These are phyloP conservation scores for Sporisorium exsertum DNA, from an alignment of 1,284 basidiomycete species.

Conservation along the genomic window DNA sequence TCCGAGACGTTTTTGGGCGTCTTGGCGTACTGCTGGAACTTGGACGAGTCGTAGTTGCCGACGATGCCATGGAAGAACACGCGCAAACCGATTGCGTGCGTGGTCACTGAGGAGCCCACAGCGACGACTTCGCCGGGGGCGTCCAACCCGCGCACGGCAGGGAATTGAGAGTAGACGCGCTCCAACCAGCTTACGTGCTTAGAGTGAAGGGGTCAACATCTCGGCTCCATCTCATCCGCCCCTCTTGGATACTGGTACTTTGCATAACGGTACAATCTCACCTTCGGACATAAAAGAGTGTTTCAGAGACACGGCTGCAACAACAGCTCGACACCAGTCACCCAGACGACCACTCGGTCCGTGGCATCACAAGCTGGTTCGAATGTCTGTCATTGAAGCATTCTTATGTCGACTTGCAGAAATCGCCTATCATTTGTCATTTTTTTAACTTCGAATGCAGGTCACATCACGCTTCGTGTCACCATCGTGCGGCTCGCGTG, in stretches of 20 bases:
- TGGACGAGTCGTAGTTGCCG: conserved; percentile 37
- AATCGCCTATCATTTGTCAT: not conserved
- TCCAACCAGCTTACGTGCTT: not conserved
- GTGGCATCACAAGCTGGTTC: not conserved
- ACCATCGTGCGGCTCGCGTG: conserved; percentile 5
- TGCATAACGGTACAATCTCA: too few relatives aligned
- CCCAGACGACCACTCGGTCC: not conserved
- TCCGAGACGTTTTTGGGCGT: conserved; percentile 54
- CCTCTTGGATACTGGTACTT: not conserved
- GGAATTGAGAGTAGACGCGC: conserved; percentile 37
- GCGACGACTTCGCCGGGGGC: conserved; percentile 52
- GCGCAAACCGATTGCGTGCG: conserved; percentile 47
- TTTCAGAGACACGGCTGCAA: not conserved
- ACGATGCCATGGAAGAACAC: conserved; percentile 64
- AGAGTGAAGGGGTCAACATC: not conserved
- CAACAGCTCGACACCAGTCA: not conserved
- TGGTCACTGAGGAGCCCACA: conserved; percentile 31
- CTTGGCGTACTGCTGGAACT: conserved; percentile 57
- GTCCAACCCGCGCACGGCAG: conserved; percentile 54
- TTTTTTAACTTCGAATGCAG: not conserved
- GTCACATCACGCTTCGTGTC: conserved; percentile 23
- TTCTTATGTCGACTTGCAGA: not conserved
- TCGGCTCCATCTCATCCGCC: not conserved
- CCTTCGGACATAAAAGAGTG: not conserved
- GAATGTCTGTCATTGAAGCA: too few relatives aligned